Conservation (phyloP, 306 rosid genomes). For the Acacia crassicarpa region DNA sequence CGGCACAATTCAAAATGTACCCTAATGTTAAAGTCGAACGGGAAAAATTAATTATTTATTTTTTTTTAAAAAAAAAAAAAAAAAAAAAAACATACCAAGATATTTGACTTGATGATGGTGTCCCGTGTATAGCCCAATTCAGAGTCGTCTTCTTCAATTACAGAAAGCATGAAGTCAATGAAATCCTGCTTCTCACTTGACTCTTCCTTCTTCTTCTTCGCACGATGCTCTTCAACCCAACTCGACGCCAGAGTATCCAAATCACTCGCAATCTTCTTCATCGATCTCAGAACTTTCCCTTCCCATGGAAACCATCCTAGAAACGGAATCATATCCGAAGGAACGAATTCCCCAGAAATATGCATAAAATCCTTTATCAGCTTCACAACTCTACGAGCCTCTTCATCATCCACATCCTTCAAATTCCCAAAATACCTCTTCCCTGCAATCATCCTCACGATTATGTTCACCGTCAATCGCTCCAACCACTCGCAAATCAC, state of each 20-base stretch:
- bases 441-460: conserved; percentile 48
- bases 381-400: conserved; percentile 43
- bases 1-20: too few species aligned
- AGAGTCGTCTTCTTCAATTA: conserved; percentile 41
- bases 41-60: too few species aligned
- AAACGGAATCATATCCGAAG: conserved; percentile 48
- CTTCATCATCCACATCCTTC: conserved; percentile 41
- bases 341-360: conserved; percentile 41
- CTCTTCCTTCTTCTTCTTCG: not conserved
- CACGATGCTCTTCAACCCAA: conserved; percentile 55
- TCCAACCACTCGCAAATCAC: conserved; percentile 56
- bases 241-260: conserved; percentile 42
- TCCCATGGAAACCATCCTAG: conserved; percentile 44
- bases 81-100: conserved; percentile 24
- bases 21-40: not conserved
- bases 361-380: conserved; percentile 49
- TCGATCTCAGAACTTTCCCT: conserved; percentile 37
- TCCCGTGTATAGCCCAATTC: conserved; percentile 41
- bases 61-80: too few species aligned
- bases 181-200: conserved; percentile 42
- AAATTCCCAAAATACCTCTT: conserved; percentile 50
- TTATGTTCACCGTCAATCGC: conserved; percentile 39
- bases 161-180: conserved; percentile 54
- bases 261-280: conserved; percentile 54
- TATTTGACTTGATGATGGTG: conserved; percentile 49